Percentiles rank a stretch among this genome's conserved stretches.
These are phyloP conservation scores for Rosa rugosa DNA, from an alignment of 306 rosid genomes.

Conservation along the genomic window DNA sequence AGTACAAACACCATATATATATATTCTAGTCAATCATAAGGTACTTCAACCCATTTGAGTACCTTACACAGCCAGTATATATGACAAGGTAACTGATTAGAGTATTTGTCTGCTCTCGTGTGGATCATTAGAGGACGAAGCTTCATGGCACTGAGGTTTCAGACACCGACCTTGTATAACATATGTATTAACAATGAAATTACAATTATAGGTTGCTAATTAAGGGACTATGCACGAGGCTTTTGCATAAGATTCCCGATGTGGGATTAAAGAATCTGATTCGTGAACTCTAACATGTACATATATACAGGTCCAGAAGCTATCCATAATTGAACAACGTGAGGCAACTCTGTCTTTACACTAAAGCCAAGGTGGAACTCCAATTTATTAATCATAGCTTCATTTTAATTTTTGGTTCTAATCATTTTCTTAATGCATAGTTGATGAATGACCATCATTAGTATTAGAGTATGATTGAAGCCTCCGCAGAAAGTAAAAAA, in stretches of 20 bases:
- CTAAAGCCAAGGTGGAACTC: constrained; percentile 63
- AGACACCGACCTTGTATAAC: constrained; percentile 51
- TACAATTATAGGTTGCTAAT: constrained; percentile 32
- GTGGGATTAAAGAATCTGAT: constrained; percentile 16
- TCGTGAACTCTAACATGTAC: constrained; percentile 8
- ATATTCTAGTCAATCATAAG: constrained; percentile 11
- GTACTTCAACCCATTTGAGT: neutral
- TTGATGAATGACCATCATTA: constrained; percentile 34
- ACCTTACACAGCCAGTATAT: neutral
- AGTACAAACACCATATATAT: constrained; percentile 9
- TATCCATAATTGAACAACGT: constrained; percentile 62
- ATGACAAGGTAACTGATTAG: constrained; percentile 4
- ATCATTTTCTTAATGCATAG: constrained; percentile 18
- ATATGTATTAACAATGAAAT: constrained; percentile 12
- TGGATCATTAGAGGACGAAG: constrained; percentile 38
- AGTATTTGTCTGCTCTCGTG: constrained; percentile 12
- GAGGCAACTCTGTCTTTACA: constrained; percentile 64
- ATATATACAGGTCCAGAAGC: neutral
- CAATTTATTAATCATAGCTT: constrained; percentile 25
- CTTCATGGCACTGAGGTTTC: constrained; percentile 54
- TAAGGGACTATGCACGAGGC: constrained; percentile 50
- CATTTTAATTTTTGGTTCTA: constrained; percentile 20
- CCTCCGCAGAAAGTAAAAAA: neutral
- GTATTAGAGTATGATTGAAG: constrained; percentile 29
- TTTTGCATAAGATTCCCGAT: constrained; percentile 42